Evolutionary conservation across 169 alveolate species (phyloP).

Genomic region (Cyclospora cayetanensis): DNA sequence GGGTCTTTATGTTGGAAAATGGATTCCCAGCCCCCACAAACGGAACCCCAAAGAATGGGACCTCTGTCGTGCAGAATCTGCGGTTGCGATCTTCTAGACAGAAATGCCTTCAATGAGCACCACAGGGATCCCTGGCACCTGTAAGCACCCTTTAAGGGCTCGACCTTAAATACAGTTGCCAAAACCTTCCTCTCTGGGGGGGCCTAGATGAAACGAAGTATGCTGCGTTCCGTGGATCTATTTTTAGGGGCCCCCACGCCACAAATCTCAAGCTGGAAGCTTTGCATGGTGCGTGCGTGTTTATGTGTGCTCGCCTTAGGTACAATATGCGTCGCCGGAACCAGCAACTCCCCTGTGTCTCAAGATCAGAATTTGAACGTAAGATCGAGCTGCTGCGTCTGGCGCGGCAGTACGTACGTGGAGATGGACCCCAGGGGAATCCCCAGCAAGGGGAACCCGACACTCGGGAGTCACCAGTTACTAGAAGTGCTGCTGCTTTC

Average conservation of each 20-base stretch:
- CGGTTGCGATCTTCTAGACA: conserved; percentile 8
- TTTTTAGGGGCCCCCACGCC: not conserved
- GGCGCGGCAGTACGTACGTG: conserved; percentile 63
- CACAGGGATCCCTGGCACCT: conserved; percentile 45
- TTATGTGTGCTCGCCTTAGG: conserved; percentile 34
- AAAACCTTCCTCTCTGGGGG: too few species aligned
- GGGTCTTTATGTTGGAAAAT: too few species aligned
- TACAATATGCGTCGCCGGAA: conserved; percentile 64
- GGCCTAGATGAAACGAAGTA: too few species aligned
- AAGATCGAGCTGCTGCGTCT: conserved; percentile 45
- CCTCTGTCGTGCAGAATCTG: conserved; percentile 44
- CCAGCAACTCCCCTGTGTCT: conserved; percentile 36
- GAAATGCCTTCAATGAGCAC: conserved; percentile 37
- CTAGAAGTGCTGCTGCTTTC: conserved; percentile 44
- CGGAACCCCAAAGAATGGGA: not conserved
- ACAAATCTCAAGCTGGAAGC: too few species aligned
- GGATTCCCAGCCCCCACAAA: conserved; percentile 14
- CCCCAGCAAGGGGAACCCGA: not conserved
- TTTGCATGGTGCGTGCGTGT: too few species aligned
- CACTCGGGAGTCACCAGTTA: not conserved
- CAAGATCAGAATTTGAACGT: not conserved
- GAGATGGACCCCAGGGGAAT: not conserved
- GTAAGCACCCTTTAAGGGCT: not conserved
- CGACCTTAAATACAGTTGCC: not conserved
- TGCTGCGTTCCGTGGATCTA: too few species aligned